Base-by-base conservation (phyloP, 108 stramenopile species). In the Conticribra weissflogii region DNA sequence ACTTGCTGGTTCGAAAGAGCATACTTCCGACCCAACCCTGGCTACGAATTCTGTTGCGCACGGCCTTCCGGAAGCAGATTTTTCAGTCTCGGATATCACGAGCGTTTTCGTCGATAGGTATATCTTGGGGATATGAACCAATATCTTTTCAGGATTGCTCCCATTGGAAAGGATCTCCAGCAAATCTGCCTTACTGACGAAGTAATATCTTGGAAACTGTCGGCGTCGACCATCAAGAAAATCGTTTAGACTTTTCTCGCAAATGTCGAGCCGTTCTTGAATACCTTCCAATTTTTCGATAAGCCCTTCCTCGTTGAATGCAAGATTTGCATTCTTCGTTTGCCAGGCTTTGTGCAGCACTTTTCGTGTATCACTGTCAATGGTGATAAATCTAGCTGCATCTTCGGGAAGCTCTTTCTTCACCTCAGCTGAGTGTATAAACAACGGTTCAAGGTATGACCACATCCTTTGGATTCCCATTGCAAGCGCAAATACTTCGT, bases 111-210 rank as follows among this genome's bases (percentile, higher is more conserved):
- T 84, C 23, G 76, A 85, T 18, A 91, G 84, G 73, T 91, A 94
- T 15, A 94, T 69, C 81, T 90, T 91, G 31, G 90, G 79, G 21
- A 84, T 79, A 72, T 92, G 93, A 21, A 72, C 68, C 54, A 94
- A 75, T 23, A 94, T 82, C 60, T 88, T 86, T 49, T 72, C 71
- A 12, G 93, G 93, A 15, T 61, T 59, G 29, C 76, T 74, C 2
- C 93, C 93, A 56, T 94, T 94, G 55, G 87, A 88, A 1, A 94
- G 82, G 52, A 94, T 92, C 56, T 94, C 93, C 30, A 94, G 65
- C 18, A 94, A 59, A 29, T 94, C 90, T 1, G 87, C 81, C 59
- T 94, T 88, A 24, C 86, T 85, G 3, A 86, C 86, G 66, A 94
- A 94, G 83, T 92, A 94, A 71, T 88, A 92, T 18, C 93, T 60